These are phyloP conservation scores for Aphanoascus verrucosus DNA, from an alignment of 2,329 filamentous ascomycete species.

Conservation along the genomic window DNA sequence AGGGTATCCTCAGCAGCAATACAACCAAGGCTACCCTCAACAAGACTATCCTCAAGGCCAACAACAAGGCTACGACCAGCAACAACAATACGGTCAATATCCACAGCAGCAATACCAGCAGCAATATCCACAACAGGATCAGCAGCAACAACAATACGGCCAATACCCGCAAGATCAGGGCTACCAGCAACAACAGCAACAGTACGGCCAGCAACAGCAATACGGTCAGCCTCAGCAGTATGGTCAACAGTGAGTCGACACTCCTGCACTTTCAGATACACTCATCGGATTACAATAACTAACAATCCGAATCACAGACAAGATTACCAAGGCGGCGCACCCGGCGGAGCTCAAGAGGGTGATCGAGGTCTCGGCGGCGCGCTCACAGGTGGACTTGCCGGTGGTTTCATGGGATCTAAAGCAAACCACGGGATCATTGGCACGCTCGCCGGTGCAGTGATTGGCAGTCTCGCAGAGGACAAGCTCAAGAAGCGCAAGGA, in stretches of 20 bases:
- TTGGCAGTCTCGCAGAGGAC: slow-evolving; percentile 38
- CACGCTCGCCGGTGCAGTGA: slow-evolving; percentile 39
- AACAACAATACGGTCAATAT: slow-evolving; percentile 10
- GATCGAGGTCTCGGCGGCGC: slow-evolving; percentile 40
- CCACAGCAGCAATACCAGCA: slow-evolving; percentile 24
- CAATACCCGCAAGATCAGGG: slow-evolving; percentile 16
- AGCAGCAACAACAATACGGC: slow-evolving; percentile 18
- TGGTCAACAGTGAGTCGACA: slow-evolving; percentile 14
- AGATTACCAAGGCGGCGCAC: slow-evolving; percentile 17
- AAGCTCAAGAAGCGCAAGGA: slow-evolving; percentile 35
- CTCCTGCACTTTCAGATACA: not conserved
- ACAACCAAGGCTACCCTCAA: slow-evolving; percentile 20
- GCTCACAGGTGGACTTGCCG: slow-evolving; percentile 38
- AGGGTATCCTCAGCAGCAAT: slow-evolving; percentile 21
- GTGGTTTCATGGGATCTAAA: slow-evolving; percentile 39
- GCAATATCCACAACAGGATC: slow-evolving; percentile 15
- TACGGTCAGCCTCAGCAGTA: slow-evolving; percentile 17
- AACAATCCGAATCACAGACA: slow-evolving; percentile 6
- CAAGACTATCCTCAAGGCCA: slow-evolving; percentile 17
- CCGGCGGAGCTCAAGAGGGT: slow-evolving; percentile 33
- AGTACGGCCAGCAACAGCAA: slow-evolving; percentile 16
- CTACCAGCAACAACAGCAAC: slow-evolving; percentile 13
- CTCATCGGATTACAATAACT: too few species aligned
- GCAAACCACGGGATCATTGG: slow-evolving; percentile 40
- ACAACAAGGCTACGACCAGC: slow-evolving; percentile 17